phyloP scores from a whole-genome alignment of 2,329 filamentous ascomycete genomes.

The Fusarium nematophilum region DNA sequence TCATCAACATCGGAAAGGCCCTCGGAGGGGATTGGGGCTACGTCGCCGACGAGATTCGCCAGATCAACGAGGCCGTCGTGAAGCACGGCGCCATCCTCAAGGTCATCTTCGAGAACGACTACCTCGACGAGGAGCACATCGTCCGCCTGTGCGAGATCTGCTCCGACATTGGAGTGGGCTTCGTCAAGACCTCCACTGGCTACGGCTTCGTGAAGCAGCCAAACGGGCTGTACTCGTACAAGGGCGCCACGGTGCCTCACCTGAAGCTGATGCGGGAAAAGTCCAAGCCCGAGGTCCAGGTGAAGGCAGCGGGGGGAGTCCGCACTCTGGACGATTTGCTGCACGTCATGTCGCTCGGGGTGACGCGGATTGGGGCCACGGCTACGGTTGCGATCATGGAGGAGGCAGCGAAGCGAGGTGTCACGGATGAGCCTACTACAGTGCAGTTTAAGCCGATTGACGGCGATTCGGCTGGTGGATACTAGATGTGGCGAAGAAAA shows the following conservation, averaged over 20 bases:
- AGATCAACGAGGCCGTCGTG: slow-evolving; percentile 61
- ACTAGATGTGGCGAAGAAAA: background rate
- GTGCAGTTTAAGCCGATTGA: slow-evolving; percentile 26
- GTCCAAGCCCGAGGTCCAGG: slow-evolving; percentile 57
- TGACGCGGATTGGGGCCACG: slow-evolving; percentile 66
- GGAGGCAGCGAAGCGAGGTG: slow-evolving; percentile 63
- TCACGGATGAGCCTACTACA: slow-evolving; percentile 47
- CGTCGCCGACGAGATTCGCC: slow-evolving; percentile 62
- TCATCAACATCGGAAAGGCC: slow-evolving; percentile 70
- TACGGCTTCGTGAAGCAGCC: slow-evolving; percentile 69
- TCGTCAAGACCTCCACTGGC: slow-evolving; percentile 71
- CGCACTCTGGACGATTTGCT: slow-evolving; percentile 67
- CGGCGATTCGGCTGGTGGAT: background rate
- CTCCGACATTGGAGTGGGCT: slow-evolving; percentile 61
- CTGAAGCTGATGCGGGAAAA: slow-evolving; percentile 65
- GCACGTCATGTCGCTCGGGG: slow-evolving; percentile 64
- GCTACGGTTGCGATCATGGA: slow-evolving; percentile 66
- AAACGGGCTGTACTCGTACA: slow-evolving; percentile 63
- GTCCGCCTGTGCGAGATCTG: slow-evolving; percentile 66
- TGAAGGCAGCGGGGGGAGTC: slow-evolving; percentile 70
- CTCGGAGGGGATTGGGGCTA: slow-evolving; percentile 68
- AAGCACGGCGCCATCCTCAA: slow-evolving; percentile 62
- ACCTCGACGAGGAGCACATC: slow-evolving; percentile 62
- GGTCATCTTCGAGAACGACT: slow-evolving; percentile 73
- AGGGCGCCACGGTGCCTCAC: slow-evolving; percentile 62